Evolutionary conservation across 768 basidiomycete genomes (phyloP), one percentile per base, ranked within the genome.

Genomic region (Leccinum pellstonianum): DNA sequence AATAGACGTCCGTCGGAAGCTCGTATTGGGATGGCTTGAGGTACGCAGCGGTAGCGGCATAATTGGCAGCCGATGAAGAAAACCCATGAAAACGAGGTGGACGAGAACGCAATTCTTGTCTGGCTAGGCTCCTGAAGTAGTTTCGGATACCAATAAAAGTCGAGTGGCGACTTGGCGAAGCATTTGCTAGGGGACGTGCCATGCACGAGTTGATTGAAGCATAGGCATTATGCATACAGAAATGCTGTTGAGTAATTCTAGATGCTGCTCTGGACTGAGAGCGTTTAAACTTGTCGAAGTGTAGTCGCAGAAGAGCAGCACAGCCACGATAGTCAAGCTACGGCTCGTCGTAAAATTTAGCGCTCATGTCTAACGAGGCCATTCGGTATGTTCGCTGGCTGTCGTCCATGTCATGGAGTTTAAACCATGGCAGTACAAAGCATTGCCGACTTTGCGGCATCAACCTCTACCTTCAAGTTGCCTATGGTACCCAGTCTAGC

Each of bases 111-210:
- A 50, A 12, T 31, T 46, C 54, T 31, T 55, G 64, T 55, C 38
- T 57, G 41, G 57, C 69, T 4, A 70, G 37, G 14, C 25, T 55
- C 54, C 7, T 68, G 58, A 73, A 75, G 62, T 70, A 73, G 55
- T 63, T 57, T 27, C 68, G 70, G 59, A 73, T 67, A 11, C 72
- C 72, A n/a, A 73, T 70, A 38, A 74, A 75, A 25, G 64, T 73
- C 23, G 63, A 59, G 27, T 60, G 60, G 27, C 59, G 63, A 9
- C 43, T 60, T 3, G 23, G 41, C 2, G 62, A 55, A 23, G 47
- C 46, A 9, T 37, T 58, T 52, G 58, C 56, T 53, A 65, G 29
- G 14, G 61, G n/a, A 54, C 53, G 58, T 50, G 50, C 10, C 19
- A 59, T 11, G 35, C 46, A 37, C n/a, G 58, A 33, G 4, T 57